A percentile compares a stretch with the other conserved stretches of the same genome.
phyloP scores from a whole-genome alignment of 768 basidiomycete genomes.

The Tulasnella sp. region DNA sequence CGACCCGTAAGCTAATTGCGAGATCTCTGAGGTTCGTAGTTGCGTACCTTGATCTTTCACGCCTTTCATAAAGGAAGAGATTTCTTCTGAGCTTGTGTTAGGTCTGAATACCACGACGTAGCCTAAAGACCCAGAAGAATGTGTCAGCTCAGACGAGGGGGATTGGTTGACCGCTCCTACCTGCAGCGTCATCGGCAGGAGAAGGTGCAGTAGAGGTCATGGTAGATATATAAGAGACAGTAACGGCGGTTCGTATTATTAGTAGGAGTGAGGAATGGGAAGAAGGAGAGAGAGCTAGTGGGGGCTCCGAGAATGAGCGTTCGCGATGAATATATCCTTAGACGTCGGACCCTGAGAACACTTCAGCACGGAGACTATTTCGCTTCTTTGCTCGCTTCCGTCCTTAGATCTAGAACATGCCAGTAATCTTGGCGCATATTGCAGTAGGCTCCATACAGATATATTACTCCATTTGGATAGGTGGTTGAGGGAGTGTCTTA shows the following conservation, averaged over 20 bases:
- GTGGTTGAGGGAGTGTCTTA: too few species aligned
- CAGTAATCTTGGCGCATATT: too few species aligned
- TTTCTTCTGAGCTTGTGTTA: conserved; percentile 5
- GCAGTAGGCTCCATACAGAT: too few species aligned
- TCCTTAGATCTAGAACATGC: too few species aligned
- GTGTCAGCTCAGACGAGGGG: neutral
- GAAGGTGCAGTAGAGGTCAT: neutral
- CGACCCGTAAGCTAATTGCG: neutral
- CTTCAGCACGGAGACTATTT: neutral
- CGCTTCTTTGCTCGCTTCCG: neutral
- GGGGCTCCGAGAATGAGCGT: too few species aligned
- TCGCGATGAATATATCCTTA: too few species aligned
- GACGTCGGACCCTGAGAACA: neutral
- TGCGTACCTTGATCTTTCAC: conserved; percentile 1
- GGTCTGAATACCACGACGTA: conserved; percentile 13
- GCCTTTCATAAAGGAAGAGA: neutral
- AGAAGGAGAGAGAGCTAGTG: neutral
- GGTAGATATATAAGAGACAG: neutral
- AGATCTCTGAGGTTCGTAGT: neutral
- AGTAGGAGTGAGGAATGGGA: neutral
- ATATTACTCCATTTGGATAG: too few species aligned
- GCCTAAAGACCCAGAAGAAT: neutral
- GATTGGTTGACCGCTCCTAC: neutral
- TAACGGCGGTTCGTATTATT: too few species aligned
- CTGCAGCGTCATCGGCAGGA: neutral